These are phyloP conservation scores for Sclerotinia minor DNA, from an alignment of 2,329 filamentous ascomycete species.

Conservation along the genomic window DNA sequence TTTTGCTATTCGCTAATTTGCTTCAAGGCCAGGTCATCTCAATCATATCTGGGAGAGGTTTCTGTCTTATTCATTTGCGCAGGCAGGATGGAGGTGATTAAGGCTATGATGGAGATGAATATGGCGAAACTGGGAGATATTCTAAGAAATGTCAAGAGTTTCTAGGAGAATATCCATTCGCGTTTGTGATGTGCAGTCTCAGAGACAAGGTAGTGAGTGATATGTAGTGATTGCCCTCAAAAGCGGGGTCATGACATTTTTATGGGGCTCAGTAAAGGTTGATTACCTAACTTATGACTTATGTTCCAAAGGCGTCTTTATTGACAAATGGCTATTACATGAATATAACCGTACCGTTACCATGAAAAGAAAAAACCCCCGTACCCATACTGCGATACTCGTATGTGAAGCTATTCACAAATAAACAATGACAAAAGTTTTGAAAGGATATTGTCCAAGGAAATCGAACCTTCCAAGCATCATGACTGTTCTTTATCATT, in stretches of 20 bases:
- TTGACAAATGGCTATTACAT: background rate
- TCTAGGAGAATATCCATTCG: background rate
- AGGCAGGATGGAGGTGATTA: background rate
- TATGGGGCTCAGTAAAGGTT: no score
- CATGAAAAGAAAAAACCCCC: background rate
- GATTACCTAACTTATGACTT: no score
- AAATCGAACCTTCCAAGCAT: background rate
- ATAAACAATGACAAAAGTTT: background rate
- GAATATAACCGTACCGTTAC: no score
- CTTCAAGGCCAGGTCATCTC: background rate
- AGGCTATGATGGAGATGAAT: background rate
- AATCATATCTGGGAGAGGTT: background rate
- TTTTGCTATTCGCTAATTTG: constrained; percentile 1
- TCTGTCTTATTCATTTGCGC: background rate
- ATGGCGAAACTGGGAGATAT: background rate
- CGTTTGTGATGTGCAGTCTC: background rate
- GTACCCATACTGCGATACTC: no score
- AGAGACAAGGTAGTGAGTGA: background rate
- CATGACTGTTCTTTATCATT: background rate
- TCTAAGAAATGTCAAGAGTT: background rate
- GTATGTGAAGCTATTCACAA: constrained; percentile 14
- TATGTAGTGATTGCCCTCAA: background rate
- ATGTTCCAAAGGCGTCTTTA: background rate
- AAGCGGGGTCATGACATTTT: background rate
- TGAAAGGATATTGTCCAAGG: background rate